Evolutionary conservation across 2,329 filamentous ascomycete species (phyloP), one percentile per base, ranked within the genome.

Genomic region (Colletotrichum higginsianum): DNA sequence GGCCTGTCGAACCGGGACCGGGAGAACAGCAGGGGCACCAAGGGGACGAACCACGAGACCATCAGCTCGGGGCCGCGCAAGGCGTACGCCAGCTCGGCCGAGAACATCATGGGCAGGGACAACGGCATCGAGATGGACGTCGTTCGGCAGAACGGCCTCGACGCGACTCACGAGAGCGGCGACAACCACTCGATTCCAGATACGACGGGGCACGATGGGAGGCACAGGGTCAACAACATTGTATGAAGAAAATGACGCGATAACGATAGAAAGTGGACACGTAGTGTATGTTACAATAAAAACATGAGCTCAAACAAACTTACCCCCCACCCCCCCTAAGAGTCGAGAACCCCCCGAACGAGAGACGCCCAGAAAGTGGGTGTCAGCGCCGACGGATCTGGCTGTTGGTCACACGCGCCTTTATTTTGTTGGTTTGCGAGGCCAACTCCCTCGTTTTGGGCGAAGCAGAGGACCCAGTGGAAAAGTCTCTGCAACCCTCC

Each of bases 111-210:
- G 7, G 47, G 50, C 2, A 61, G 69, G 30, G 71, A 62, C 12
- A n/a, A 60, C 15, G 57, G 30, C 2, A 50, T 70, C 18, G 71
- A 71, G 38, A 57, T 73, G 66, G 66, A 46, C 30, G 23, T 66
- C 13, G 21, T 72, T 13, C 50, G 35, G 35, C 63, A 62, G 3
- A 38, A 53, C 50, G 55, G 56, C 2, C 26, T 18, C 2, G 42
- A 62, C 2, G 56, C 52, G 21, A 21, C 15, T 2, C 30, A 62
- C 3, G 62, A 57, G 21, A 21, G n/a, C 23, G 21, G 23, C 11
- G 18, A 49, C 15, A 49, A 47, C n/a, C 44, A 61, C 26, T 49
- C 44, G 16, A 61, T 61, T 21, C 42, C 47, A 12, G 60, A 62
- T 40, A 62, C 60, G n/a, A 18, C 58, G 6, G 58, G 46, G 42